phyloP scores from a whole-genome alignment of 179 eudicot genomes.

The Actinidia chinensis region DNA sequence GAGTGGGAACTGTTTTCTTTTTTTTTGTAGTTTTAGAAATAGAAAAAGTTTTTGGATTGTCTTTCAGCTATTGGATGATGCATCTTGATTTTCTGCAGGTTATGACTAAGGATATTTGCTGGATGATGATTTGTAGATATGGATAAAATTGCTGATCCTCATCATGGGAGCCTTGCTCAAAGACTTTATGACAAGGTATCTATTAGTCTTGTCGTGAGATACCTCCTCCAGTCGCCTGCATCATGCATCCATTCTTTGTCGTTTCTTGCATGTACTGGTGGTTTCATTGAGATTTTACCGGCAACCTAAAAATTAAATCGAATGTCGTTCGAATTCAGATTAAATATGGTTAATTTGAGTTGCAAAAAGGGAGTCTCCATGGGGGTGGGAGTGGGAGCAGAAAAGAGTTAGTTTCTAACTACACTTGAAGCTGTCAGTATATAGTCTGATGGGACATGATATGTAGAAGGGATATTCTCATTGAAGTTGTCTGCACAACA shows the following conservation, averaged over 20 bases:
- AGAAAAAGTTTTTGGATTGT: neutral
- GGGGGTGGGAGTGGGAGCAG: neutral
- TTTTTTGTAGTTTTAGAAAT: too few relatives aligned
- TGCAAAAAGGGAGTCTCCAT: too few relatives aligned
- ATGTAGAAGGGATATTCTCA: too few relatives aligned
- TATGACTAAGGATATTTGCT: neutral
- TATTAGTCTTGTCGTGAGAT: neutral
- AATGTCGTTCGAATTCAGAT: too few relatives aligned
- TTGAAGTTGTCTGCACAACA: too few relatives aligned
- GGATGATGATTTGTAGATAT: slow-evolving; percentile 23
- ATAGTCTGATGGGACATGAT: neutral
- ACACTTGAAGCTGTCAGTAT: too few relatives aligned
- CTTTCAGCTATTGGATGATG: neutral
- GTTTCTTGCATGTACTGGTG: neutral
- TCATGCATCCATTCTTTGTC: neutral
- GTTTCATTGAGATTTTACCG: too few relatives aligned
- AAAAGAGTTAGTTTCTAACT: neutral
- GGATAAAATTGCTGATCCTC: slow-evolving; percentile 23
- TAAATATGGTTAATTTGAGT: too few relatives aligned
- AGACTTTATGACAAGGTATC: slow-evolving; percentile 23
- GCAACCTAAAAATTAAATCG: too few relatives aligned
- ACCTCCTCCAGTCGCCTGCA: neutral
- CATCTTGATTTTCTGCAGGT: slow-evolving; percentile 5
- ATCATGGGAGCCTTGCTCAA: slow-evolving; percentile 25
- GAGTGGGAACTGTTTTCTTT: too few relatives aligned